Evolutionary conservation across 305 asterid species (phyloP), one percentile per base, ranked within the genome.

Genomic region (Stenogyne calaminthoides): DNA sequence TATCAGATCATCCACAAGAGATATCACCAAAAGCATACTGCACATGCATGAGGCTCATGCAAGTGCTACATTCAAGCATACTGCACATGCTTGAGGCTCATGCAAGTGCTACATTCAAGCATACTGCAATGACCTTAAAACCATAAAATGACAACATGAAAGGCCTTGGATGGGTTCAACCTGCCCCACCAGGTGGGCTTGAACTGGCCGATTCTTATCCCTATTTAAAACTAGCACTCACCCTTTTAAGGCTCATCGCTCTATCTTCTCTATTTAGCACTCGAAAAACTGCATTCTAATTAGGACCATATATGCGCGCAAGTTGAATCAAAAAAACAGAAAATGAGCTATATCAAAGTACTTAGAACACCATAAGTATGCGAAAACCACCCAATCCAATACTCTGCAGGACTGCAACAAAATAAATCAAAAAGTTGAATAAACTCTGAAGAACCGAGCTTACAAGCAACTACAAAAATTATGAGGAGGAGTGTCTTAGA

Each of bases 351-450:
- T 36, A 54, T 15, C 39, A 32, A 9, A 32, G 58, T 18, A 34
- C 69, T 32, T 15, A 29, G 14, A 14, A 42, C 62, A 42, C 39
- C 67, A 20, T 54, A 12, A 58, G 34, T 49, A 16, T 15, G 56
- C 56, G 16, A 49, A 49, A 49, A 49, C 56, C 56, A 49, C 70
- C 16, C 55, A 56, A 57, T 52, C 68, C 60, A 55, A 44, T 12
- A 25, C 40, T 69, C 67, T 57, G 64, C 46, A 52, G 37, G 14
- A 20, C 64, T 51, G 60, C 34, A 55, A 19, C 60, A 19, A 18
- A 19, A 55, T 55, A 9, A n/a, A 55, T 55, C n/a, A 55, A 69
- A 9, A 75, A 69, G 65, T 55, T 55, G 60, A 9, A 55, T 55
- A 19, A 55, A 55, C 60, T 55, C 60, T 7, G 3, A 55, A 37